These are phyloP conservation scores for Paspalum vaginatum DNA, from an alignment of 176 grass and related monocot species.

Conservation along the genomic window DNA sequence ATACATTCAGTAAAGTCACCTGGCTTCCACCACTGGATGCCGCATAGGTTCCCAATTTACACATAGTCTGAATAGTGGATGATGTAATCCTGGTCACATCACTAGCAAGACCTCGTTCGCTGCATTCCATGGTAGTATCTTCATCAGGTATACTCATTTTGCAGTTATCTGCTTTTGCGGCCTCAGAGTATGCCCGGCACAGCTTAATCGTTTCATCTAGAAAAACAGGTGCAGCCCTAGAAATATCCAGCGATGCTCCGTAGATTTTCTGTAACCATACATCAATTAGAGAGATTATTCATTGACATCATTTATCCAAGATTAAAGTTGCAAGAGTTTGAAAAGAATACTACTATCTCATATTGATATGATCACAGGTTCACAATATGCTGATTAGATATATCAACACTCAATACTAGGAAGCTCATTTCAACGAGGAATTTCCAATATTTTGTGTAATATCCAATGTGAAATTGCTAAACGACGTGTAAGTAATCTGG, in stretches of 20 bases:
- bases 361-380: slow-evolving; percentile 23
- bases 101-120: slow-evolving; percentile 40
- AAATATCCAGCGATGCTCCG: slow-evolving; percentile 54
- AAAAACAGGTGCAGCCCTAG: slow-evolving; percentile 65
- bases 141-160: slow-evolving; percentile 34
- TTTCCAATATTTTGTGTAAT: slow-evolving; percentile 11
- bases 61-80: slow-evolving; percentile 66
- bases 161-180: slow-evolving; percentile 44
- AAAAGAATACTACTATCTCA: slow-evolving; percentile 21
- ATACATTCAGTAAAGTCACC: slow-evolving; percentile 75
- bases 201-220: slow-evolving; percentile 76
- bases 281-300: slow-evolving; percentile 42
- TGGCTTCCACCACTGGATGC: slow-evolving; percentile 82
- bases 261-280: slow-evolving; percentile 65
- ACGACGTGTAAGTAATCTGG: slow-evolving; percentile 3
- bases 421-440: background rate
- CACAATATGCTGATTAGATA: background rate
- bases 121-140: slow-evolving; percentile 39
- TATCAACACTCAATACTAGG: slow-evolving; percentile 15
- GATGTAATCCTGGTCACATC: slow-evolving; percentile 49
- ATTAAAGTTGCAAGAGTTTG: slow-evolving; percentile 27
- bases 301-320: slow-evolving; percentile 22
- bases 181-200: slow-evolving; percentile 69
- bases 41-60: slow-evolving; percentile 77
- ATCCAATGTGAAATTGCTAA: slow-evolving; percentile 23